A percentile compares a stretch with the other conserved stretches of the same genome.
phyloP scores from a whole-genome alignment of 495 filamentous ascomycete species.

The Geoglossum glabrum region DNA sequence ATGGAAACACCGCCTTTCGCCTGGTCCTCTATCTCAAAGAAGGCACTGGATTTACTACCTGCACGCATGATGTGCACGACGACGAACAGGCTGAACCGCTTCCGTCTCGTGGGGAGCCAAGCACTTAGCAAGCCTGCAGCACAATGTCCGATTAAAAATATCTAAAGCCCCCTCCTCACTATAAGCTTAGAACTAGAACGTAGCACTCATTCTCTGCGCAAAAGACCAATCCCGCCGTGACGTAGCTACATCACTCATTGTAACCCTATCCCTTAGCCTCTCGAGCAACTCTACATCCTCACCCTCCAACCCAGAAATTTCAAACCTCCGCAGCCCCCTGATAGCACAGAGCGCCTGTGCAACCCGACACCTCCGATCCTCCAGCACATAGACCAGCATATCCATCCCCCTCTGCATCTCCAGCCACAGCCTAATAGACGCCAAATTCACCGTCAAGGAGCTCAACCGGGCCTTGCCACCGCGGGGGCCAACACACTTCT shows the following conservation, averaged over 20 bases:
- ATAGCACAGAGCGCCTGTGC: not conserved
- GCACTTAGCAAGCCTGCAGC: not conserved
- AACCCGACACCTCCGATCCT: not conserved
- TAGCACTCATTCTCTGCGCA: not conserved
- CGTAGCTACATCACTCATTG: not conserved
- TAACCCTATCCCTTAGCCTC: not conserved
- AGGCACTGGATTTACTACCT: constrained; percentile 25
- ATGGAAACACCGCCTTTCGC: constrained; percentile 86
- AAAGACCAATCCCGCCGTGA: not conserved
- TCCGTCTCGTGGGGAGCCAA: not conserved
- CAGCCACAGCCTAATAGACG: not conserved
- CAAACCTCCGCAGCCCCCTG: not conserved
- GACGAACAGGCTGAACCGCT: not conserved
- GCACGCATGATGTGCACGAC: constrained; percentile 11
- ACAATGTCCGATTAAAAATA: too few species aligned
- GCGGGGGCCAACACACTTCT: not conserved
- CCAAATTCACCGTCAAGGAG: not conserved
- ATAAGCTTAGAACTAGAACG: not conserved
- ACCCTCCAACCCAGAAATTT: not conserved
- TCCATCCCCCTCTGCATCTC: not conserved
- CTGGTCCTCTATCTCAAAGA: constrained; percentile 67
- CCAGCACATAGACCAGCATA: not conserved
- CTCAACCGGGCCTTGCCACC: not conserved
- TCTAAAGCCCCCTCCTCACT: not conserved
- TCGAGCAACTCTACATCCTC: not conserved